Evolutionary conservation across 2,329 filamentous ascomycete species (phyloP).

Genomic region (Aspergillus novofumigatus): DNA sequence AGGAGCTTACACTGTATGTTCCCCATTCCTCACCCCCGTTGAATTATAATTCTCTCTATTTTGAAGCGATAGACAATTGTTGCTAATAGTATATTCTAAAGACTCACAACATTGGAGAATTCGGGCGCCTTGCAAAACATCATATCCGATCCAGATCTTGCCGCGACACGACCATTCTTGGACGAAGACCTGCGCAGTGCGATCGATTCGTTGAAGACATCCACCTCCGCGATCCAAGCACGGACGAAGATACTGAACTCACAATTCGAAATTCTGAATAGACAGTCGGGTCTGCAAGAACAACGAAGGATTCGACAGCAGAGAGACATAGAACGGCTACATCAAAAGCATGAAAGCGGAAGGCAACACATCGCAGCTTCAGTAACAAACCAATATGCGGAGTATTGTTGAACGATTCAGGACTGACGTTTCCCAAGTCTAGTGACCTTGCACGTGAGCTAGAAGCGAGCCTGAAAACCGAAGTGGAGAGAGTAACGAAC

Average conservation of each 20-base stretch:
- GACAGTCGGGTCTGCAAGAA: constrained; percentile 19
- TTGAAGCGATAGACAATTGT: neutral
- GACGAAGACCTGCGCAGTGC: constrained; percentile 36
- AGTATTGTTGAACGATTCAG: neutral
- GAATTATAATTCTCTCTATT: neutral
- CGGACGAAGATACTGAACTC: constrained; percentile 29
- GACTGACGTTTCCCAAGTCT: constrained; percentile 25
- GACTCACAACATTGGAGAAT: constrained; percentile 33
- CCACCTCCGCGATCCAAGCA: constrained; percentile 31
- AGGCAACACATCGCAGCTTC: constrained; percentile 30
- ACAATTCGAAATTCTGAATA: constrained; percentile 30
- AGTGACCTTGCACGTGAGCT: constrained; percentile 33
- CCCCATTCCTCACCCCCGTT: neutral
- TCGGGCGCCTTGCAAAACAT: constrained; percentile 27
- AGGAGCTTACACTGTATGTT: constrained; percentile 36
- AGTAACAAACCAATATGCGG: constrained; percentile 21
- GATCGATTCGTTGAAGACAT: constrained; percentile 34
- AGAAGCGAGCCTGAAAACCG: constrained; percentile 25
- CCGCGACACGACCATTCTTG: constrained; percentile 33
- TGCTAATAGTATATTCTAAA: constrained; percentile 8
- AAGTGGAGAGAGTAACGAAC: constrained; percentile 26
- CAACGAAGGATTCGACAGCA: constrained; percentile 20
- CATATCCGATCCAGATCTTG: constrained; percentile 23
- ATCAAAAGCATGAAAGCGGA: constrained; percentile 32
- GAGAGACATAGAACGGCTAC: constrained; percentile 27